Conservation (phyloP, 192 early-diverging fungal genomes). For the Phlyctochytrium planicorne region DNA sequence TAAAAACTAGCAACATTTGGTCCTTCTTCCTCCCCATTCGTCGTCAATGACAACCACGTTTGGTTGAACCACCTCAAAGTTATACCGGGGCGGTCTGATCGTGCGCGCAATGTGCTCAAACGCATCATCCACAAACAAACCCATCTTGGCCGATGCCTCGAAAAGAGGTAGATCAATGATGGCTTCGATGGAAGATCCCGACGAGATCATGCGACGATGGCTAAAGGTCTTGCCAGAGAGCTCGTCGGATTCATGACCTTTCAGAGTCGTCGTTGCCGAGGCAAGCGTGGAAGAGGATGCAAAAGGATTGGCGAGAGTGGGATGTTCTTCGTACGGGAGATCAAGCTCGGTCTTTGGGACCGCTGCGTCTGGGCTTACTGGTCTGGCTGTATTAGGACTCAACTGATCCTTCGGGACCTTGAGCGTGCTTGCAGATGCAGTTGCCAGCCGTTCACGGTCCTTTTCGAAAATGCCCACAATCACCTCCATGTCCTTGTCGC, state of each 20-base stretch:
- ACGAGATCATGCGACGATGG: not conserved
- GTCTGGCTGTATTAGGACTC: not conserved
- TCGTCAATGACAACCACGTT: no score
- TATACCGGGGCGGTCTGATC: constrained; percentile 14
- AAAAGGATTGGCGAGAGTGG: not conserved
- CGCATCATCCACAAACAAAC: constrained; percentile 26
- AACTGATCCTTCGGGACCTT: not conserved
- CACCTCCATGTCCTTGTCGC: not conserved
- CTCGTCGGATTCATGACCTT: not conserved
- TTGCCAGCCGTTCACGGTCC: not conserved
- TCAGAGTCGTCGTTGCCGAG: not conserved
- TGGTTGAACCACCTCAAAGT: constrained; percentile 22
- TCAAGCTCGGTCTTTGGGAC: no score
- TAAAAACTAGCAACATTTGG: no score
- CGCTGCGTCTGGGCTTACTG: no score
- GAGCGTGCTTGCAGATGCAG: not conserved
- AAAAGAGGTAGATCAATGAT: constrained; percentile 24
- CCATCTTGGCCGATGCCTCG: constrained; percentile 38
- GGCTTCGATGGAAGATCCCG: not conserved
- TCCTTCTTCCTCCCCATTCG: no score
- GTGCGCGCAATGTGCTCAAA: constrained; percentile 30
- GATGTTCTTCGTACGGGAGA: not conserved
- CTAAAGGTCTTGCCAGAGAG: not conserved
- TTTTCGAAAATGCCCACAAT: not conserved
- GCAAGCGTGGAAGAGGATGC: not conserved